These are phyloP conservation scores for Quercus lobata DNA, from an alignment of 331 rosid species.

Conservation along the genomic window DNA sequence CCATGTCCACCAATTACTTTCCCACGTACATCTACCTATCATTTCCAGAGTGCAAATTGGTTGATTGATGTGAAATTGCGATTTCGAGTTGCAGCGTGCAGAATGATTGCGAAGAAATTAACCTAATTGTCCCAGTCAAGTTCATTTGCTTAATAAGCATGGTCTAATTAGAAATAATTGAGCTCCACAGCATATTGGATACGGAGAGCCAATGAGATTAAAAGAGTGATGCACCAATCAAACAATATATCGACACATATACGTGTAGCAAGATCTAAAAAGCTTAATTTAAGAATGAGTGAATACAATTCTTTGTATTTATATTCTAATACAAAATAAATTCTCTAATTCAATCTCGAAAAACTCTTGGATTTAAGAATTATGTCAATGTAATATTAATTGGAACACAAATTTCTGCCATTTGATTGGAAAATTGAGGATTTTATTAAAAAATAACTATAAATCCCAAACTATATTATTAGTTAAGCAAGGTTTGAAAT, in stretches of 20 bases:
- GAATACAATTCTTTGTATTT: too few species aligned
- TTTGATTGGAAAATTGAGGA: too few species aligned
- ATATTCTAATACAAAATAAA: too few species aligned
- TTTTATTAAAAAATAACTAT: too few species aligned
- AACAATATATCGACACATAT: not conserved
- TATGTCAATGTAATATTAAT: too few species aligned
- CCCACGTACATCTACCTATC: not conserved
- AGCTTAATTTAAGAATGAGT: too few species aligned
- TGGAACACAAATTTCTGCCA: too few species aligned
- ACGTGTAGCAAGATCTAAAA: too few species aligned
- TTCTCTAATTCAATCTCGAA: too few species aligned
- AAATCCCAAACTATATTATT: too few species aligned
- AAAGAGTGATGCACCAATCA: slow-evolving; percentile 15
- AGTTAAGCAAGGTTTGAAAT: too few species aligned
- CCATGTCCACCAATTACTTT: not conserved
- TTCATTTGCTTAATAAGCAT: not conserved
- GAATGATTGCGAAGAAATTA: not conserved
- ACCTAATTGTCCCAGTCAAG: not conserved
- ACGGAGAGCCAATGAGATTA: not conserved
- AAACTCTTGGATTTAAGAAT: too few species aligned
- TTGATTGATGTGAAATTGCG: not conserved
- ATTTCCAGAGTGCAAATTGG: not conserved
- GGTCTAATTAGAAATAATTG: not conserved
- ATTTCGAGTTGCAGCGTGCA: slow-evolving; percentile 8
- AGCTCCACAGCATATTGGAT: not conserved